Percentiles rank a stretch among this genome's conserved stretches.
phyloP scores from a whole-genome alignment of 495 filamentous ascomycete genomes.

The Annulohypoxylon stygium region DNA sequence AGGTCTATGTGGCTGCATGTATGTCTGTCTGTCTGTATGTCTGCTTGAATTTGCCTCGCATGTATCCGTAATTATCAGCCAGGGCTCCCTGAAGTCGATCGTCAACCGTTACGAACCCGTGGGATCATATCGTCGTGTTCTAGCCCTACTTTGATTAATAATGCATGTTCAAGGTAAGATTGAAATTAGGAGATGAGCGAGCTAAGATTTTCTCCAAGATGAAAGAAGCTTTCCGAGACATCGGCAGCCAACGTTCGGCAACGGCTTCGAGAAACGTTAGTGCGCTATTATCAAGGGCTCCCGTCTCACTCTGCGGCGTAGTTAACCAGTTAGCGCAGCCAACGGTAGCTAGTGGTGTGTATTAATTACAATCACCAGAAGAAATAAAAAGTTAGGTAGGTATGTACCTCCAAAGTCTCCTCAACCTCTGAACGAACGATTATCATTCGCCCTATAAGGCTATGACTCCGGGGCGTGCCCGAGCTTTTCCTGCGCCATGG shows the following conservation, averaged over 20 bases:
- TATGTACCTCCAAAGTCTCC: background rate
- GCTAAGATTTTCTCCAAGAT: background rate
- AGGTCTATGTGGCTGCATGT: background rate
- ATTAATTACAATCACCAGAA: slow-evolving; percentile 1
- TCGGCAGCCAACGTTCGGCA: slow-evolving; percentile 3
- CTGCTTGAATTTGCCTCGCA: background rate
- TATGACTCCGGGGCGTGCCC: background rate
- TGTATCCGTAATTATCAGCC: background rate
- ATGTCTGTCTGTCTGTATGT: background rate
- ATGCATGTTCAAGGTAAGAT: background rate
- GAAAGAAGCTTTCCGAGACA: slow-evolving; percentile 12
- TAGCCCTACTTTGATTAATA: slow-evolving; percentile 1
- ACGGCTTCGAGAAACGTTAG: slow-evolving; percentile 22
- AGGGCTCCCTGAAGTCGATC: slow-evolving; percentile 16
- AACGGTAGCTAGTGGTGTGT: slow-evolving; percentile 1
- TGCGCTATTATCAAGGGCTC: background rate
- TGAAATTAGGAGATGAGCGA: background rate
- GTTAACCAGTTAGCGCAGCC: background rate
- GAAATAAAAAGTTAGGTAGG: too few species aligned
- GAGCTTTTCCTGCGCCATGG: slow-evolving; percentile 3
- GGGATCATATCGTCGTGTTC: slow-evolving; percentile 3
- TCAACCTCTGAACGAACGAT: slow-evolving; percentile 5
- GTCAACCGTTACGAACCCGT: background rate
- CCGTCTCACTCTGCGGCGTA: background rate
- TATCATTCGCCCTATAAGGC: slow-evolving; percentile 19